phyloP scores from a whole-genome alignment of 2,329 filamentous ascomycete species.

The Colletotrichum theobromicola region DNA sequence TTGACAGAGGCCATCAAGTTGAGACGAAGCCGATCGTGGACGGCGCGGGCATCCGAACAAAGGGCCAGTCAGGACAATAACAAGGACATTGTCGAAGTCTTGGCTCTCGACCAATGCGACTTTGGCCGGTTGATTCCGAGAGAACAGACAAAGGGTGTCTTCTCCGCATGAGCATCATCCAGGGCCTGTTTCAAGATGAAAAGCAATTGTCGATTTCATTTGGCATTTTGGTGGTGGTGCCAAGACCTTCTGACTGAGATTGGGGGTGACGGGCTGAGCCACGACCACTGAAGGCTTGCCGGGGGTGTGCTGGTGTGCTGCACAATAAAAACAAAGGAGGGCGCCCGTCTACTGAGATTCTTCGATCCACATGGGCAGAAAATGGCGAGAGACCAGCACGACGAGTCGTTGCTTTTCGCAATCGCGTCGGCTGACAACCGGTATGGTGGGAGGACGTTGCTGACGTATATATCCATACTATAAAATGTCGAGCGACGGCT shows the following conservation, averaged over 20 bases:
- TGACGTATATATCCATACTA: not conserved
- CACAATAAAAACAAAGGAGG: not conserved
- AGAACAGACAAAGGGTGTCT: not conserved
- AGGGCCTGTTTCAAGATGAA: slow-evolving; percentile 3
- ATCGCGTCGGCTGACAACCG: not conserved
- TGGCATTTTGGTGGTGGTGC: not conserved
- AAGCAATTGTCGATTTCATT: not conserved
- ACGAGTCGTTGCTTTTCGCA: not conserved
- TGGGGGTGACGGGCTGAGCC: not conserved
- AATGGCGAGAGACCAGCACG: not conserved
- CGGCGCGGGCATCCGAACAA: not conserved
- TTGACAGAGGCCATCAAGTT: not conserved
- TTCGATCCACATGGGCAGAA: not conserved
- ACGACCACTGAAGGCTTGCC: not conserved
- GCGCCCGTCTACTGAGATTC: not conserved
- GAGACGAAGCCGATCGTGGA: not conserved
- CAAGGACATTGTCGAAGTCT: not conserved
- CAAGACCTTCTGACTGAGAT: not conserved
- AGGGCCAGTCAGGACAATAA: not conserved
- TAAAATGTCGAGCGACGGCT: not conserved
- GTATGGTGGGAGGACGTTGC: not conserved
- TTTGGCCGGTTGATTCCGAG: slow-evolving; percentile 15
- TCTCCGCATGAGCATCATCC: not conserved
- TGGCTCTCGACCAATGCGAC: slow-evolving; percentile 3
- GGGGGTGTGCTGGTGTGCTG: not conserved